A percentile compares a stretch with the other conserved stretches of the same genome.
Conservation (phyloP, 1,284 basidiomycete genomes). For the Ceratobasidium theobromae region DNA sequence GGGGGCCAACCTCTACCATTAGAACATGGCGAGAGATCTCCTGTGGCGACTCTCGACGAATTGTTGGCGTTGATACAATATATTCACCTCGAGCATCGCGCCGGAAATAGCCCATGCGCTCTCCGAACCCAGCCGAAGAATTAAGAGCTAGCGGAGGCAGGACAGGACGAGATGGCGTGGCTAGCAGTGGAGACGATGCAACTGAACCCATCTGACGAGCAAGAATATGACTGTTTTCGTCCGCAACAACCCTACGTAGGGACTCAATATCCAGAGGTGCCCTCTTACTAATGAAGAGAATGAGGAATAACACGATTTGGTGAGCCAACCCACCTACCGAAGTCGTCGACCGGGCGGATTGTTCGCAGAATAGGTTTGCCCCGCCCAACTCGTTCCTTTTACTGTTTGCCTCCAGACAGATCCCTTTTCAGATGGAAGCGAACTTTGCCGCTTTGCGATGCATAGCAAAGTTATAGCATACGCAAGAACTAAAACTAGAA, state of each 20-base stretch:
- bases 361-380: not conserved
- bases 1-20: not conserved
- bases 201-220: constrained; percentile 3
- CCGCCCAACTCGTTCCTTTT: not conserved
- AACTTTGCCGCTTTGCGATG: not conserved
- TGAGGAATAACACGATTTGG: not conserved
- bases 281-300: not conserved
- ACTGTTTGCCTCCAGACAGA: constrained; percentile 20
- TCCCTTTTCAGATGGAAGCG: not conserved
- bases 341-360: constrained; percentile 11
- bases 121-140: constrained; percentile 3
- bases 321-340: not conserved
- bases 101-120: constrained; percentile 26
- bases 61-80: constrained; percentile 8
- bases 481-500: not conserved
- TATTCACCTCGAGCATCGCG: constrained; percentile 25
- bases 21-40: not conserved
- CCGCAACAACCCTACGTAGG: constrained; percentile 13
- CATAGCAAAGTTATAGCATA: constrained; percentile 7
- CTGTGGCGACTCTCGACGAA: not conserved
- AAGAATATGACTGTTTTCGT: constrained; percentile 1
- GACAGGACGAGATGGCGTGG: not conserved
- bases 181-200: not conserved
- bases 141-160: constrained; percentile 4
- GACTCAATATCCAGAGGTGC: constrained; percentile 25